A percentile compares a stretch with the other conserved stretches of the same genome.
These are phyloP conservation scores for Zygoascus biomembranicola DNA, from an alignment of 805 yeast genomes.

Conservation along the genomic window DNA sequence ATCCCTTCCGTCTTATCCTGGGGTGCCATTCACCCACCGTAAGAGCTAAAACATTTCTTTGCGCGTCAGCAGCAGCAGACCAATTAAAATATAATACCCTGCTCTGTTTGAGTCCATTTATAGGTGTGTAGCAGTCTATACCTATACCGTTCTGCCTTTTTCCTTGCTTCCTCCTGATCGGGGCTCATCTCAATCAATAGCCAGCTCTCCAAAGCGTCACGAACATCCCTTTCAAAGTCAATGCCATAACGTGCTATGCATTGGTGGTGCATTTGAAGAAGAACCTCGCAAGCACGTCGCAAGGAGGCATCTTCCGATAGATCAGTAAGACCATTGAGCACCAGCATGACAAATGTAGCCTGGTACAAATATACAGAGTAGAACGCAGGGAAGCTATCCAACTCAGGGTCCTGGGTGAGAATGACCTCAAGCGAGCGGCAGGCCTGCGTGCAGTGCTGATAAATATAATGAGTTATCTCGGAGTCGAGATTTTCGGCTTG, in stretches of 20 bases:
- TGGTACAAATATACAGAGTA: not conserved
- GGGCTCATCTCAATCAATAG: not conserved
- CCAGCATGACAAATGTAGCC: not conserved
- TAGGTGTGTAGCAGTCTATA: not conserved
- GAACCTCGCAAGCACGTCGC: not conserved
- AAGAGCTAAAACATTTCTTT: not conserved
- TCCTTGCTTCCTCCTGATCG: not conserved
- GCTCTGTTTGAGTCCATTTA: not conserved
- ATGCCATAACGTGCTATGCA: not conserved
- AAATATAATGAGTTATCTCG: not conserved
- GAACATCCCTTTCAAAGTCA: not conserved
- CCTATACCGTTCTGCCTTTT: not conserved
- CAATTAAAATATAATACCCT: not conserved
- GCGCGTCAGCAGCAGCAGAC: not conserved
- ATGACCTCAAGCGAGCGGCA: not conserved
- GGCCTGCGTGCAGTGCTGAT: not conserved
- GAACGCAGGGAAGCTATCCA: not conserved
- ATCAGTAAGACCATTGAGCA: not conserved
- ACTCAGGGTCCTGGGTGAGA: not conserved
- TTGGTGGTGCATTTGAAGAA: not conserved
- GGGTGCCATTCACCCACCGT: too few species aligned
- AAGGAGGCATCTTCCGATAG: not conserved
- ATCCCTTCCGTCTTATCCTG: too few species aligned
- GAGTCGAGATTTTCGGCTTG: not conserved
- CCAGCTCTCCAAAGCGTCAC: constrained; percentile 1